A percentile compares a stretch with the other conserved stretches of the same genome.
Evolutionary conservation across 176 grass and related monocot genomes (phyloP).

Genomic region (Oryza meyeriana): DNA sequence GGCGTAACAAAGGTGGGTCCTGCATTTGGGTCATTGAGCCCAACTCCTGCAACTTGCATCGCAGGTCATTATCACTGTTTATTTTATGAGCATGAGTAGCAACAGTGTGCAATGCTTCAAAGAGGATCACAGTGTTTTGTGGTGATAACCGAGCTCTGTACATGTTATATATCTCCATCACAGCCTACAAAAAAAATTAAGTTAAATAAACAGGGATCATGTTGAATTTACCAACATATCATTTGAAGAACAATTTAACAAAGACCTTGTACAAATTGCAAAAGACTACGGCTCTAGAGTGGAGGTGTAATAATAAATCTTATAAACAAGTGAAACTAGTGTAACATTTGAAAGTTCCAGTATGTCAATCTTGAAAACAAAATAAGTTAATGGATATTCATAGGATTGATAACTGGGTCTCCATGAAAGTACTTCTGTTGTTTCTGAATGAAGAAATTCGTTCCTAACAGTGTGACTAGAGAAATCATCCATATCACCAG

Average conservation of each 20-base stretch:
- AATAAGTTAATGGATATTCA: neutral
- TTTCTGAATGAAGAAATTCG: neutral
- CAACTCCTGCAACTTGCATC: conserved; percentile 90
- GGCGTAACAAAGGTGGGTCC: conserved; percentile 82
- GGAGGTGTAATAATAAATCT: neutral
- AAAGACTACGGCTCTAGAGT: neutral
- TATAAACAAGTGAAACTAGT: neutral
- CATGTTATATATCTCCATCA: conserved; percentile 98
- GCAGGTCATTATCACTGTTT: conserved; percentile 81
- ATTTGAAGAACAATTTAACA: conserved; percentile 16
- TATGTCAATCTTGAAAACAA: neutral
- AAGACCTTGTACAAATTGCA: conserved; percentile 6
- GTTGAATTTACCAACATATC: neutral
- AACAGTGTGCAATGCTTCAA: conserved; percentile 90
- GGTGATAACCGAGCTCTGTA: conserved; percentile 80
- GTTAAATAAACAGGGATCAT: conserved; percentile 18
- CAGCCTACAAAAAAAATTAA: conserved; percentile 64
- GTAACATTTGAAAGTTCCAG: neutral
- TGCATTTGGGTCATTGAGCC: conserved; percentile 99
- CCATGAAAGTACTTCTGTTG: neutral
- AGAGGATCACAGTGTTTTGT: conserved; percentile 82
- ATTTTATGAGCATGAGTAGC: conserved; percentile 92
- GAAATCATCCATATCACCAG: conserved; percentile 1
- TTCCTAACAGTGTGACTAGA: conserved; percentile 14
- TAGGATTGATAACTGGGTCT: neutral